Evolutionary conservation across 2,329 filamentous ascomycete genomes (phyloP), one percentile per base, ranked within the genome.

Genomic region (Pyrenochaeta sp.): DNA sequence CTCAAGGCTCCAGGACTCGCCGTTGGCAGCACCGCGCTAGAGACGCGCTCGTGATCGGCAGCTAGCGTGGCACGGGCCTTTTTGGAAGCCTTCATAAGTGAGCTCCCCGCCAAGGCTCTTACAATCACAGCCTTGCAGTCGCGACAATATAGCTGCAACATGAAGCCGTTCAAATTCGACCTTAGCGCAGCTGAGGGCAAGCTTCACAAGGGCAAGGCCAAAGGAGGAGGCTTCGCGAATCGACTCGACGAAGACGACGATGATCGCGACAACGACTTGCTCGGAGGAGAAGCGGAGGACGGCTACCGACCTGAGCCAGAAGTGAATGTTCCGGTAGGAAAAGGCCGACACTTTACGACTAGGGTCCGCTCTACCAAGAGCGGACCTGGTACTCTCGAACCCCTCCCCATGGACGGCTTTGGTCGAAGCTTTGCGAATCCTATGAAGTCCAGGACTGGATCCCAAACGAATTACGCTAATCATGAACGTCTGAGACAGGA

Each of bases 141-240:
- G 9, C 15, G 3, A 19, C 23, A 24, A 31, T 9, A 10, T 31
- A 10, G 6, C 10, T 6, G 6, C 10, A 13, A 11, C 17, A 20
- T 34, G 15, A 69, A 65, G 64, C 52, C 60, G 18, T 67, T 68
- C 48, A 57, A 59, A 22, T 61, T 69, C 37, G 67, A 64, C 3
- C 44, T 67, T 8, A 56, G 53, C 39, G 38, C 48, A 7, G 51
- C 58, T 9, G 63, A 64, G 36, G 53, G 44, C 44, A 53, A 39
- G 32, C 48, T 63, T 15, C 63, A 63, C 35, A 62, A 56, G 48
- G 56, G 66, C 30, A 63, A 64, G 56, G 66, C 63, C n/a, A n/a
- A n/a, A n/a, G n/a, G n/a, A n/a, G n/a, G n/a, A n/a, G n/a, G n/a
- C n/a, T n/a, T n/a, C n/a, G n/a, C n/a, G n/a, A n/a, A n/a, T n/a